phyloP scores from a whole-genome alignment of 2,329 filamentous ascomycete genomes.

The Aureobasidium pullulans region DNA sequence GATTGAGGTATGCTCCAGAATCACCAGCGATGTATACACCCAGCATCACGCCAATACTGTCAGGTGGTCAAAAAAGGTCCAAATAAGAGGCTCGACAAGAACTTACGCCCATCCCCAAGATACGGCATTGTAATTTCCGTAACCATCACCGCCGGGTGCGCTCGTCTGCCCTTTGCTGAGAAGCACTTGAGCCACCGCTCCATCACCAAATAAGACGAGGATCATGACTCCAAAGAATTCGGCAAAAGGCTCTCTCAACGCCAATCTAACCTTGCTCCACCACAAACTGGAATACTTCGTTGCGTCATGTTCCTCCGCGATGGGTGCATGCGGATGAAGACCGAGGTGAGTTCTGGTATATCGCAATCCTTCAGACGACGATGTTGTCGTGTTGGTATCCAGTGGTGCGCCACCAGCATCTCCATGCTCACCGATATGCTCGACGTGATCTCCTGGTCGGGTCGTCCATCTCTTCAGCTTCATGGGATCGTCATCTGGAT shows the following conservation, averaged over 20 bases:
- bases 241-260: slow-evolving; percentile 36
- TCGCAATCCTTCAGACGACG: slow-evolving; percentile 12
- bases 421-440: not conserved
- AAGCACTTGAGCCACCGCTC: slow-evolving; percentile 36
- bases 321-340: slow-evolving; percentile 34
- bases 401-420: slow-evolving; percentile 6
- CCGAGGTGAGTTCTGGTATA: slow-evolving; percentile 22
- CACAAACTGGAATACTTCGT: slow-evolving; percentile 29
- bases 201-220: slow-evolving; percentile 39
- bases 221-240: slow-evolving; percentile 38
- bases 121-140: slow-evolving; percentile 35
- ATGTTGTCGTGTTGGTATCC: not conserved
- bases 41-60: slow-evolving; percentile 29
- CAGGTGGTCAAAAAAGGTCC: not conserved
- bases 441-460: slow-evolving; percentile 5
- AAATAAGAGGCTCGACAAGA: no score
- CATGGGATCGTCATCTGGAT: not conserved
- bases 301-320: slow-evolving; percentile 35
- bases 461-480: slow-evolving; percentile 8
- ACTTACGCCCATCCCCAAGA: slow-evolving; percentile 33
- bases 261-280: slow-evolving; percentile 31
- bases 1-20: slow-evolving; percentile 58
- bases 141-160: slow-evolving; percentile 37
- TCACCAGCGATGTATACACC: slow-evolving; percentile 59
- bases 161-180: slow-evolving; percentile 27